Percentiles rank a stretch among this genome's conserved stretches.
Conservation (phyloP, 305 asterid species). For the Salvia sclarea region DNA sequence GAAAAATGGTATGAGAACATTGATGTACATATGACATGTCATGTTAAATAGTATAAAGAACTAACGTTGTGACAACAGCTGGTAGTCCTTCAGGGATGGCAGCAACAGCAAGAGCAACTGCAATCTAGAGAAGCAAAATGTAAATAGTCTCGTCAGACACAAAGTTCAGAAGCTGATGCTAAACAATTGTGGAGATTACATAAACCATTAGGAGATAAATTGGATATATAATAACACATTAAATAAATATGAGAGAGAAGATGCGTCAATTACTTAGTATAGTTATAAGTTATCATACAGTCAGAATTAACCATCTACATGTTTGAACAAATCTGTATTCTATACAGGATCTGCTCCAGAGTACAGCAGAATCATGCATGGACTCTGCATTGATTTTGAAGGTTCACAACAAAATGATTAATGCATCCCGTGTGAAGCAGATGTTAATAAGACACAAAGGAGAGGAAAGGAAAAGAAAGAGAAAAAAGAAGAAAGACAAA, state of each 20-base stretch:
- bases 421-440: neutral
- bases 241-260: constrained; percentile 25
- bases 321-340: neutral
- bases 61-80: constrained; percentile 98
- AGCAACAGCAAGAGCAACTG: constrained; percentile 99
- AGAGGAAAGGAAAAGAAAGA: neutral
- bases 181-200: constrained; percentile 22
- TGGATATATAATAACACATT: neutral
- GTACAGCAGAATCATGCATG: neutral
- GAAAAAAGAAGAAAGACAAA: neutral
- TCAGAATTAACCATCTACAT: constrained; percentile 1
- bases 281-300: constrained; percentile 12
- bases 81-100: constrained; percentile 99
- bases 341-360: constrained; percentile 15
- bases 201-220: constrained; percentile 5
- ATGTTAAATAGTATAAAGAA: constrained; percentile 34
- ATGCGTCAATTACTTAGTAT: constrained; percentile 6
- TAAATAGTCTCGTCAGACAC: constrained; percentile 27
- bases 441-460: neutral
- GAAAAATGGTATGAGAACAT: neutral
- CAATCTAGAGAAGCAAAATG: constrained; percentile 61
- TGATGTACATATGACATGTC: constrained; percentile 27
- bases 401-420: constrained; percentile 4
- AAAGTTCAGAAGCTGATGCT: constrained; percentile 20
- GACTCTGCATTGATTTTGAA: neutral